Evolutionary conservation across 2,329 filamentous ascomycete genomes (phyloP).

Genomic region (Endoconidiophora polonica): DNA sequence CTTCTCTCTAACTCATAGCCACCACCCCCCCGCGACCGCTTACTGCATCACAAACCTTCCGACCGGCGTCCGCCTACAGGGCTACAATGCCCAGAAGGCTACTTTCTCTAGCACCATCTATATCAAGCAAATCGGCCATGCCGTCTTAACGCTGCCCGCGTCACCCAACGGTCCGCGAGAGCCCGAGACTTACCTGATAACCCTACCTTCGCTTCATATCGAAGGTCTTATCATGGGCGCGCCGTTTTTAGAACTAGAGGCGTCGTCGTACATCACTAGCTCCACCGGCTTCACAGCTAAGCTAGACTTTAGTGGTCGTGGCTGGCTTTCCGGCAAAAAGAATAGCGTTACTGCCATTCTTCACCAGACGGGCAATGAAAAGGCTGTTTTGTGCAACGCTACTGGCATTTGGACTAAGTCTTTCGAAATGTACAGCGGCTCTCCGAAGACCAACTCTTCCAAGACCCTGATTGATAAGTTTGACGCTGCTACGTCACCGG

Average conservation of each 20-base stretch:
- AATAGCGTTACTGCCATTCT: slow-evolving; percentile 69
- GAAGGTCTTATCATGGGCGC: slow-evolving; percentile 76
- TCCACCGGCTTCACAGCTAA: slow-evolving; percentile 75
- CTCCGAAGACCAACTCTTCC: slow-evolving; percentile 31
- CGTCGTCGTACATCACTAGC: slow-evolving; percentile 68
- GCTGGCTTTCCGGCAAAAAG: slow-evolving; percentile 92
- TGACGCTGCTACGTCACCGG: slow-evolving; percentile 37
- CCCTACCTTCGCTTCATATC: slow-evolving; percentile 78
- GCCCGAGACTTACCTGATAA: slow-evolving; percentile 70
- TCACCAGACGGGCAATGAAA: slow-evolving; percentile 53
- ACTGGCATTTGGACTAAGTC: slow-evolving; percentile 81
- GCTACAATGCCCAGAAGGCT: slow-evolving; percentile 93
- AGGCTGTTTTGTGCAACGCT: slow-evolving; percentile 61
- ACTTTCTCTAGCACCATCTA: slow-evolving; percentile 88
- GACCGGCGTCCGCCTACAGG: slow-evolving; percentile 62
- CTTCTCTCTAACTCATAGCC: slow-evolving; percentile 27
- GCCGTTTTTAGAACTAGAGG: slow-evolving; percentile 83
- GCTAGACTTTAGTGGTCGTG: slow-evolving; percentile 85
- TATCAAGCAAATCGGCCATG: slow-evolving; percentile 87
- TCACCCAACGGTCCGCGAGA: slow-evolving; percentile 19
- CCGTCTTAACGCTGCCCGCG: slow-evolving; percentile 55
- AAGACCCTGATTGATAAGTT: slow-evolving; percentile 40
- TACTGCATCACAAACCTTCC: slow-evolving; percentile 82
- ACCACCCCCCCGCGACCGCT: slow-evolving; percentile 88
- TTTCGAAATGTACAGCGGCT: slow-evolving; percentile 60